These are phyloP conservation scores for Lactarius sanguifluus DNA, from an alignment of 768 basidiomycete genomes.

Conservation along the genomic window DNA sequence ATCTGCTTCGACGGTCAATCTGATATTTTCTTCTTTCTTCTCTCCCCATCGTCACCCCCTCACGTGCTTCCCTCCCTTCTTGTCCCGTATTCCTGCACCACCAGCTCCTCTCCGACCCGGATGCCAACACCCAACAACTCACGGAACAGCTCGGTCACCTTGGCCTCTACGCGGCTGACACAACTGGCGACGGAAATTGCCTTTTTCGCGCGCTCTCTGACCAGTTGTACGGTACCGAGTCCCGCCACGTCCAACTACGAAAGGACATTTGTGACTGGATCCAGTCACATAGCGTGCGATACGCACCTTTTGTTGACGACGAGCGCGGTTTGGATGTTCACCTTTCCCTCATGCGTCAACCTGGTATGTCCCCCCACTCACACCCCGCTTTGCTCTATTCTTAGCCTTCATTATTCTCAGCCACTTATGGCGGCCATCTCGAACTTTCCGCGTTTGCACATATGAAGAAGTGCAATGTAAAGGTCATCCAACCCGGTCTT, in stretches of 20 bases:
- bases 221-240: slow-evolving; percentile 77
- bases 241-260: slow-evolving; percentile 66
- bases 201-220: slow-evolving; percentile 89
- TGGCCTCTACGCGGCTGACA: slow-evolving; percentile 85
- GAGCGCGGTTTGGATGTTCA: slow-evolving; percentile 76
- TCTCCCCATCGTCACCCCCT: slow-evolving; percentile 4
- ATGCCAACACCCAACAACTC: slow-evolving; percentile 63
- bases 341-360: slow-evolving; percentile 74
- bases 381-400: slow-evolving; percentile 25
- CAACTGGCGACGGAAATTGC: slow-evolving; percentile 90
- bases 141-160: slow-evolving; percentile 70
- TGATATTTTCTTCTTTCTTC: slow-evolving; percentile 9
- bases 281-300: slow-evolving; percentile 61
- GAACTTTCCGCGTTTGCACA: slow-evolving; percentile 93
- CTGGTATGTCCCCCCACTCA: slow-evolving; percentile 47
- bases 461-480: slow-evolving; percentile 73
- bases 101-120: slow-evolving; percentile 55
- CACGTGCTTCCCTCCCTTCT: slow-evolving; percentile 18
- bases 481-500: slow-evolving; percentile 89
- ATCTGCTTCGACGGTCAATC: slow-evolving; percentile 6
- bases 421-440: slow-evolving; percentile 90
- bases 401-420: slow-evolving; percentile 39
- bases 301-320: slow-evolving; percentile 85
- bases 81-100: not conserved
- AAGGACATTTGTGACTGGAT: slow-evolving; percentile 84